Conservation (phyloP, 106 monocot genomes). For the Gastrodia elata region DNA sequence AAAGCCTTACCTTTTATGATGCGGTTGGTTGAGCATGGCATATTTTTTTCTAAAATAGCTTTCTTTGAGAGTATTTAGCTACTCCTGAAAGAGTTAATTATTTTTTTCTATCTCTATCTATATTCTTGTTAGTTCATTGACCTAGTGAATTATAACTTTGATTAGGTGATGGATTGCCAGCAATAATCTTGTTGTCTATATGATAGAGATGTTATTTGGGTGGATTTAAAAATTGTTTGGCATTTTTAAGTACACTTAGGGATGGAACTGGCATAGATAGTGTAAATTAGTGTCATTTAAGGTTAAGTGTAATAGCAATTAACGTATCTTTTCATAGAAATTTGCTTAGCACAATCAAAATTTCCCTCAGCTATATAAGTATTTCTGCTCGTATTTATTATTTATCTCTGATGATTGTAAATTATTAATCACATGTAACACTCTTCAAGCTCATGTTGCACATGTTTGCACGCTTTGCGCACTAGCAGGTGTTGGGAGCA, state of each 20-base stretch:
- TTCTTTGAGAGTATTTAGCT: background rate
- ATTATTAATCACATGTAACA: conserved; percentile 30
- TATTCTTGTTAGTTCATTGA: background rate
- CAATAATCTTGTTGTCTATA: background rate
- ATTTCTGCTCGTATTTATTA: conserved; percentile 10
- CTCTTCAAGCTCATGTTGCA: conserved; percentile 58
- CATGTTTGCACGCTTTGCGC: conserved; percentile 71
- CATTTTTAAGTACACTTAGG: background rate
- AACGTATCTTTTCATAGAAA: background rate
- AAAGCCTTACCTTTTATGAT: background rate
- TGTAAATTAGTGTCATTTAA: background rate
- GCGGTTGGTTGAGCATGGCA: background rate
- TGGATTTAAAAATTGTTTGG: background rate
- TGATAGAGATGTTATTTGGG: background rate
- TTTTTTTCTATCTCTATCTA: background rate
- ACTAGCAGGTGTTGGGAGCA: conserved; percentile 90
- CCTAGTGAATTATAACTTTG: background rate
- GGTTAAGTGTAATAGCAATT: background rate
- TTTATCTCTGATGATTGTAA: conserved; percentile 16
- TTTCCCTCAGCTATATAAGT: background rate
- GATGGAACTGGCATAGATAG: background rate
- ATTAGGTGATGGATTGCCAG: background rate
- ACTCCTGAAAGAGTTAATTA: background rate
- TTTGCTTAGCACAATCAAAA: background rate
- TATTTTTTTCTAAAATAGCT: background rate